A percentile compares a stretch with the other conserved stretches of the same genome.
Evolutionary conservation across 441 rosid species (phyloP).

Genomic region (Gossypium gossypioides): DNA sequence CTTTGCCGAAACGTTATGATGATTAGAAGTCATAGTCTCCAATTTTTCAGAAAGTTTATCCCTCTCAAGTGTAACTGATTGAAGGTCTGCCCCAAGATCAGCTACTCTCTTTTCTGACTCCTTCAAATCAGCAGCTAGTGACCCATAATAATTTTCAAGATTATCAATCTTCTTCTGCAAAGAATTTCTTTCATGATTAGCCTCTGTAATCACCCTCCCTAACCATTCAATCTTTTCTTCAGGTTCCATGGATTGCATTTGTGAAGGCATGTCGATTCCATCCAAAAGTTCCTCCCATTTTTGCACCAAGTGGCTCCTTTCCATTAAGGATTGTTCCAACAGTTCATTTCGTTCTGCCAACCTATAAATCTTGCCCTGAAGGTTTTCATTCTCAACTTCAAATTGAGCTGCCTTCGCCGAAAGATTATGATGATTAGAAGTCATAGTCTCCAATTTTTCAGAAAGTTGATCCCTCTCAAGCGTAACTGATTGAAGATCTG

Average conservation of each 20-base stretch:
- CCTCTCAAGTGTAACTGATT: constrained; percentile 42
- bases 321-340: constrained; percentile 96
- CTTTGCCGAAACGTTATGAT: constrained; percentile 40
- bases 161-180: constrained; percentile 60
- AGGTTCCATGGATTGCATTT: constrained; percentile 63
- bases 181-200: constrained; percentile 46
- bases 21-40: constrained; percentile 37
- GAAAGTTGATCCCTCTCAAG: constrained; percentile 49
- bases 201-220: constrained; percentile 63
- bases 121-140: constrained; percentile 63
- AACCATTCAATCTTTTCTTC: constrained; percentile 90
- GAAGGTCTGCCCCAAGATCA: constrained; percentile 50
- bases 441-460: constrained; percentile 51
- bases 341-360: constrained; percentile 98
- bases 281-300: constrained; percentile 85
- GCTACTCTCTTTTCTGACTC: constrained; percentile 45
- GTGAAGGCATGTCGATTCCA: constrained; percentile 61
- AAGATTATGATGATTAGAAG: constrained; percentile 37
- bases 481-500: constrained; percentile 40
- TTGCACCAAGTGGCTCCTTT: constrained; percentile 79
- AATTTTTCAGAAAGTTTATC: constrained; percentile 53
- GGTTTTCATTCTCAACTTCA: constrained; percentile 72
- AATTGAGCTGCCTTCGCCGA: constrained; percentile 34
- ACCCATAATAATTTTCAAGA: constrained; percentile 55
- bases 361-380: constrained; percentile 82